Conservation (phyloP, 2,329 filamentous ascomycete species). For the Pochonia chlamydosporia region DNA sequence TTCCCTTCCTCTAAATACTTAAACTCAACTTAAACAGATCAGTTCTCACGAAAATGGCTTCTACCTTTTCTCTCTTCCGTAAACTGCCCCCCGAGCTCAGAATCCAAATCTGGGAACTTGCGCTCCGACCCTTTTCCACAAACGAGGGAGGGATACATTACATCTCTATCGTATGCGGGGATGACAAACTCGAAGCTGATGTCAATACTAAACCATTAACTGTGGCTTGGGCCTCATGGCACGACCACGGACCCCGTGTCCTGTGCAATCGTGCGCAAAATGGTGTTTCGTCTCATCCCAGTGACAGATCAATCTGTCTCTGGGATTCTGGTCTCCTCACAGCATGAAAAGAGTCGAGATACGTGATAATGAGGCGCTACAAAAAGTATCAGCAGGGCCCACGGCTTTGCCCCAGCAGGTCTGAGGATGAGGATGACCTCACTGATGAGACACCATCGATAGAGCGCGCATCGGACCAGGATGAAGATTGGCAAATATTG, state of each 20-base stretch:
- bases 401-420: neutral
- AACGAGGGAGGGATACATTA: neutral
- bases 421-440: neutral
- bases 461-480: neutral
- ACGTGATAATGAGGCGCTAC: neutral
- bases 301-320: neutral
- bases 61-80: neutral
- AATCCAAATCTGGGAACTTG: neutral
- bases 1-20: no score
- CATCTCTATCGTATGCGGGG: neutral
- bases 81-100: neutral
- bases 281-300: neutral
- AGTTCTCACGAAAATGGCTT: no score
- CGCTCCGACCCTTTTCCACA: neutral
- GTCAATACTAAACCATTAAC: neutral
- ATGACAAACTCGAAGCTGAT: neutral
- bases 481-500: neutral
- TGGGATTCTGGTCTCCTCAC: neutral
- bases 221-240: neutral
- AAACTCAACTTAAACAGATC: no score
- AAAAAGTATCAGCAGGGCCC: neutral
- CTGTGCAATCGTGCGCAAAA: neutral
- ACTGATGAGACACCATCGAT: neutral
- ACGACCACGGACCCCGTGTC: neutral
- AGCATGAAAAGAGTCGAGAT: neutral